Percentiles rank a stretch among this genome's conserved stretches.
Conservation (phyloP, 2,329 filamentous ascomycete species). For the Trichoderma koningiopsis region DNA sequence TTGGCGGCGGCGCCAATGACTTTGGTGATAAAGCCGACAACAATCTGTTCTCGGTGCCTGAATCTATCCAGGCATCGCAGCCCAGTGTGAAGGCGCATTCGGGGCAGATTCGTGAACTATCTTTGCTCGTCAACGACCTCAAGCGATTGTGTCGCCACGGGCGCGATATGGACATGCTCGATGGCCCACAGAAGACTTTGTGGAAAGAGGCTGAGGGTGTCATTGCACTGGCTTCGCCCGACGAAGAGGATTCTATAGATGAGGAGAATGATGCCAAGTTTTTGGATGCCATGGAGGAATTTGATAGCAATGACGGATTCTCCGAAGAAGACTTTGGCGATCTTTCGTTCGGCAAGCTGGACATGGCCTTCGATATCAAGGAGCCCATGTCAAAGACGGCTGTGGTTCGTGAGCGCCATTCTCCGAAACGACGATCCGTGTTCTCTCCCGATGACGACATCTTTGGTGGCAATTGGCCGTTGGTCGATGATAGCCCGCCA, state of each 20-base stretch:
- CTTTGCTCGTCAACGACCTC: constrained; percentile 77
- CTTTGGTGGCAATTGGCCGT: constrained; percentile 57
- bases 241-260: constrained; percentile 47
- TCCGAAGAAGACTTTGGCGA: constrained; percentile 53
- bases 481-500: constrained; percentile 42
- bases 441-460: constrained; percentile 69
- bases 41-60: constrained; percentile 56
- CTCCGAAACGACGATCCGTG: constrained; percentile 60
- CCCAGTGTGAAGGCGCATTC: constrained; percentile 82
- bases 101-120: constrained; percentile 79
- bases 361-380: constrained; percentile 46
- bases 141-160: constrained; percentile 75
- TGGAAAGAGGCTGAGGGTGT: constrained; percentile 87
- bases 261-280: constrained; percentile 43
- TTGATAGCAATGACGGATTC: constrained; percentile 48
- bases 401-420: constrained; percentile 57
- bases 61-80: constrained; percentile 78
- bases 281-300: constrained; percentile 44
- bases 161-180: constrained; percentile 64
- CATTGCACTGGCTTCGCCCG: constrained; percentile 77
- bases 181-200: constrained; percentile 60
- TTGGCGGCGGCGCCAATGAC: constrained; percentile 52
- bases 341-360: constrained; percentile 46
- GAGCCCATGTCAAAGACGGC: constrained; percentile 53
- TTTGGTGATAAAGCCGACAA: constrained; percentile 41